A percentile compares a stretch with the other conserved stretches of the same genome.
These are phyloP conservation scores for Tritrichomonas musculus DNA, from an alignment of 208 protist species.

Conservation along the genomic window DNA sequence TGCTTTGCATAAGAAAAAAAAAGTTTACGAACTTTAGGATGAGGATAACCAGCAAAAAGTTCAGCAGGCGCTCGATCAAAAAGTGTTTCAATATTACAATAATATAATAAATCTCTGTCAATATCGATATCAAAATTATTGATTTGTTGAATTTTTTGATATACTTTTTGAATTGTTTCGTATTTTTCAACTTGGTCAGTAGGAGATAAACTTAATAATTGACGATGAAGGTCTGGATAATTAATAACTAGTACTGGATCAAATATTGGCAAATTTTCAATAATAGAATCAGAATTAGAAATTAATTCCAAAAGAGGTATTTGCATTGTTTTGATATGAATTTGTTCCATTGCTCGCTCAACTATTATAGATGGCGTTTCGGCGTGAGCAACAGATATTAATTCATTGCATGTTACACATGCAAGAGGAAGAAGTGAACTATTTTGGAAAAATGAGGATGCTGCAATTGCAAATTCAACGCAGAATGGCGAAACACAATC, in stretches of 20 bases:
- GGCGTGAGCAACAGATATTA: neutral
- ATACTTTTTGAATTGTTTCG: neutral
- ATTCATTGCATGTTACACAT: neutral
- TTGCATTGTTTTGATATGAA: neutral
- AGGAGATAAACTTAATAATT: neutral
- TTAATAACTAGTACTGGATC: neutral
- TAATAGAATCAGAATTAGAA: neutral
- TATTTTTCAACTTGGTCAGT: neutral
- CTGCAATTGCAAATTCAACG: neutral
- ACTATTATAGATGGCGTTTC: neutral
- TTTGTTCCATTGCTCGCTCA: neutral
- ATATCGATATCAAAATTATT: neutral
- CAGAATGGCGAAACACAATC: neutral
- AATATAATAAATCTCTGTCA: neutral
- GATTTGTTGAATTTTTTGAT: neutral
- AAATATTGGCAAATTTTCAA: neutral
- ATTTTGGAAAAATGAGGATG: neutral
- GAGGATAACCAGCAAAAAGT: neutral
- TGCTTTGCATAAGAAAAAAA: neutral
- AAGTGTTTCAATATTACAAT: neutral
- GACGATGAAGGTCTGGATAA: neutral
- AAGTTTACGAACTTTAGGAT: neutral
- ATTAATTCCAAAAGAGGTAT: constrained; percentile 11
- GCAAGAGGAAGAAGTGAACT: neutral
- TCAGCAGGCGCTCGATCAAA: neutral